These are phyloP conservation scores for Candida rishiriensis DNA, from an alignment of 805 yeast genomes.

Conservation along the genomic window DNA sequence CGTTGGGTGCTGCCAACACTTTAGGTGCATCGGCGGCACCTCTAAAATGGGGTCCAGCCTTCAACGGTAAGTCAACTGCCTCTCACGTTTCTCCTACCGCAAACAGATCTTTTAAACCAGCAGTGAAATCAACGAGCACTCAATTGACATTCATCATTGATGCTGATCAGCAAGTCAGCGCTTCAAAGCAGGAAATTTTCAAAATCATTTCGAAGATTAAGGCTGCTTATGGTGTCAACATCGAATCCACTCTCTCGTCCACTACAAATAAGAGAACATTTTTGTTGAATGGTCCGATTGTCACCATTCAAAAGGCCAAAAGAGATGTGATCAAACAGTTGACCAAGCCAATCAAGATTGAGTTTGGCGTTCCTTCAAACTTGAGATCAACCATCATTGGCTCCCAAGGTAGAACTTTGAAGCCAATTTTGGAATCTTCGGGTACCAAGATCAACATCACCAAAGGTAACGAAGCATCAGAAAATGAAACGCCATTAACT, in stretches of 20 bases:
- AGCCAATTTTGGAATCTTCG: conserved; percentile 67
- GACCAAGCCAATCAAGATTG: conserved; percentile 64
- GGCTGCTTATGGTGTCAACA: conserved; percentile 54
- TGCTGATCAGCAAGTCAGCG: conserved; percentile 60
- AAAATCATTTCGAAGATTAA: conserved; percentile 63
- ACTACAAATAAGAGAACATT: conserved; percentile 76
- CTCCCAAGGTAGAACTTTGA: conserved; percentile 75
- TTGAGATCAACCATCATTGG: conserved; percentile 82
- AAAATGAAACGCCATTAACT: conserved; percentile 9
- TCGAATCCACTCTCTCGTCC: conserved; percentile 79
- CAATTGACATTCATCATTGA: conserved; percentile 79
- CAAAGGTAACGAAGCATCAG: conserved; percentile 18
- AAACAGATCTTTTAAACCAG: conserved; percentile 28
- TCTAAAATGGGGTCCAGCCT: conserved; percentile 34
- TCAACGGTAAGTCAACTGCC: conserved; percentile 10
- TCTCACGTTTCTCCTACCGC: conserved; percentile 21
- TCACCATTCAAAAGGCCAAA: conserved; percentile 63
- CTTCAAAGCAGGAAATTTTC: conserved; percentile 61
- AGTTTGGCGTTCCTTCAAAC: conserved; percentile 68
- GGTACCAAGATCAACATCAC: conserved; percentile 72
- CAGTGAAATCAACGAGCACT: conserved; percentile 53
- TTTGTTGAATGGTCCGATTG: conserved; percentile 70
- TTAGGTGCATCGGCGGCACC: conserved; percentile 31
- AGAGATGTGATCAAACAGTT: conserved; percentile 70
- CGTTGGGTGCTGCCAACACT: conserved; percentile 48